Base-by-base conservation (phyloP, 306 rosid species). In the Quillaja saponaria region DNA sequence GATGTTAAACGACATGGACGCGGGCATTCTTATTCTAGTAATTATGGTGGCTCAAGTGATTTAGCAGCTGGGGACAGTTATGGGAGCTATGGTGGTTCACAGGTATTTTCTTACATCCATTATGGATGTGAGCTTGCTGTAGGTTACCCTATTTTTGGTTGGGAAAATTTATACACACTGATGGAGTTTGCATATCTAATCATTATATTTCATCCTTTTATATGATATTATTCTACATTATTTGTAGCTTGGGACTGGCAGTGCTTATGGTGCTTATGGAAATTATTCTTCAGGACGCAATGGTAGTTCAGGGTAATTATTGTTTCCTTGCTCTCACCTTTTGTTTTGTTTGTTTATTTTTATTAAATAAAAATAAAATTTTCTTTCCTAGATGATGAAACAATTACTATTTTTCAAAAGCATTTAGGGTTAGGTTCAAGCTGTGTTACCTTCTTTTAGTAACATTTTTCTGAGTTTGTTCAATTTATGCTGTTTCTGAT, bases 221-320 rank as follows among this genome's bases (percentile, higher is more conserved):
- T 55, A 15, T 44, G 57, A 68, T 39, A 19, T 68, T 81, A 61
- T 53, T 75, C 55, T 54, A 40, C 64, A 37, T 66, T 33, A 67
- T 76, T 52, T 87, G 66, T 70, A 94, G 99, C 78, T 85, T 72
- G 94, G 86, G 46, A 64, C 90, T 25, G 71, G 94, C 69, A 14
- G 86, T 31, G 85, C 85, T 63, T 92, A 91, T 68, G 95, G 96
- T 57, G 90, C 88, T 67, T 92, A 94, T 81, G 97, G 96, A 65
- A 76, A 75, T 78, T 87, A 80, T 83, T 76, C 99, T 57, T 65
- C 81, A 39, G 91, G 96, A 64, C 85, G 95, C 34, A 53, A 78
- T 71, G 78, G 83, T 62, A 45, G 80, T 71, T 83, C 92, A 67
- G 90, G 99, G 97, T 94, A 86, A 83, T 67, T 55, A 17, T 52